Evolutionary conservation across 352 stramenopile species (phyloP).

Genomic region (Pythium graminicola): DNA sequence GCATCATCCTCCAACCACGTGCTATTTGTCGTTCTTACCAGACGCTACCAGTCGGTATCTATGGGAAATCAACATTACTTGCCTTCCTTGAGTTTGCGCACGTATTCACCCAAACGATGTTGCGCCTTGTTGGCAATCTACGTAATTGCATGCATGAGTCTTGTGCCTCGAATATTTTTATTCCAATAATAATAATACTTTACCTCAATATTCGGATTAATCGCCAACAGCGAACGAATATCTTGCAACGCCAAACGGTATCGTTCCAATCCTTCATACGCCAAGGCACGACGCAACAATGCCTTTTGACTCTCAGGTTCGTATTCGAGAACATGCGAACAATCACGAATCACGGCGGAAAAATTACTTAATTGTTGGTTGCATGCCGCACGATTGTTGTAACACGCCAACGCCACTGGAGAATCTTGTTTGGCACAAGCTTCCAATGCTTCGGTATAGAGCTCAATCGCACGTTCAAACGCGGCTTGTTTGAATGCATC

Average conservation of each 20-base stretch:
- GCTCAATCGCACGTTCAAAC: slow-evolving; percentile 89
- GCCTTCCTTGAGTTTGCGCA: slow-evolving; percentile 80
- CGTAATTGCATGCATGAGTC: neutral
- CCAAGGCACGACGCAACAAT: slow-evolving; percentile 89
- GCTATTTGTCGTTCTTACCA: neutral
- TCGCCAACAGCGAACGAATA: slow-evolving; percentile 74
- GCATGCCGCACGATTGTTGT: slow-evolving; percentile 93
- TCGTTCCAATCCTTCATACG: slow-evolving; percentile 94
- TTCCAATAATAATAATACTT: neutral
- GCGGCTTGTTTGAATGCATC: slow-evolving; percentile 88
- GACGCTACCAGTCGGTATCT: neutral
- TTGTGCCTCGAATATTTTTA: too few relatives aligned
- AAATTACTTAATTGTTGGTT: slow-evolving; percentile 98
- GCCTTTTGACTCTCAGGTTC: slow-evolving; percentile 95
- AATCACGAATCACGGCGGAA: slow-evolving; percentile 92
- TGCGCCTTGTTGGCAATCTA: slow-evolving; percentile 86
- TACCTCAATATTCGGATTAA: slow-evolving; percentile 87
- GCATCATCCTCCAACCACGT: neutral
- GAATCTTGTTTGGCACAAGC: slow-evolving; percentile 60
- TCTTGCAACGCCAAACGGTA: slow-evolving; percentile 88
- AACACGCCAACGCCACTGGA: slow-evolving; percentile 88
- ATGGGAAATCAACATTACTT: slow-evolving; percentile 32
- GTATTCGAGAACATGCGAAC: slow-evolving; percentile 91
- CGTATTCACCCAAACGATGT: slow-evolving; percentile 83
- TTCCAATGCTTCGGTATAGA: slow-evolving; percentile 92